Base-by-base conservation (phyloP, 306 rosid species). In the Phaseolus lunatus region DNA sequence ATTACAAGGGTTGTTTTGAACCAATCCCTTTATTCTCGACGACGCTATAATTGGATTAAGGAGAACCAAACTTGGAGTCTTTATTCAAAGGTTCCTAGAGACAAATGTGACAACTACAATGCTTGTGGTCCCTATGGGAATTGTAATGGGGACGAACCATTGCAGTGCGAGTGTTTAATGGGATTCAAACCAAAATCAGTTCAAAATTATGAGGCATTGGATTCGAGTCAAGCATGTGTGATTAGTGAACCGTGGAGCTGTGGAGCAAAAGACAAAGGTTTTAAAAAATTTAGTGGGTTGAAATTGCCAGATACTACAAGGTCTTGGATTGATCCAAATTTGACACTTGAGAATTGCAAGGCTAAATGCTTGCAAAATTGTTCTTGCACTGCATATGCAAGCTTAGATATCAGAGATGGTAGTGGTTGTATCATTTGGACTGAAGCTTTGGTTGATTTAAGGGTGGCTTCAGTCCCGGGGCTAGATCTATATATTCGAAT, bases 381-480 rank as follows among this genome's bases (percentile, higher is more conserved):
- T 67, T 82, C 85, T 29, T 85, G 91, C 63, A 24, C n/a, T 4
- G 86, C 89, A n/a, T 85, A 85, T 82, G 66, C 91, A 65, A 74
- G 44, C 50, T 12, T 79, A 14, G 78, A 71, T 48, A 9, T 83
- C 16, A 74, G 26, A 1, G 71, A 67, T 57, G 81, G 82, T 41
- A 78, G 18, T 66, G 83, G 84, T 1, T 87, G 89, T 66, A 15
- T 66, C 39, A 73, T 73, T 68, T 85, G 91, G 87, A 80, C 74
- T 19, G 79, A 73, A 2, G 72, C 67, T 23, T 65, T 87, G 37
- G 18, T 82, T 62, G 88, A 87, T 39, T 11, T 87, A n/a, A 72
- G 76, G 22, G 75, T 27, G 27, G 41, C 52, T n/a, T 26, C 58
- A 23, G 50, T 8, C 14, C 50, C 72, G 5, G 64, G 66, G n/a